phyloP scores from a whole-genome alignment of 768 basidiomycete species.

The Amanita molliuscula region DNA sequence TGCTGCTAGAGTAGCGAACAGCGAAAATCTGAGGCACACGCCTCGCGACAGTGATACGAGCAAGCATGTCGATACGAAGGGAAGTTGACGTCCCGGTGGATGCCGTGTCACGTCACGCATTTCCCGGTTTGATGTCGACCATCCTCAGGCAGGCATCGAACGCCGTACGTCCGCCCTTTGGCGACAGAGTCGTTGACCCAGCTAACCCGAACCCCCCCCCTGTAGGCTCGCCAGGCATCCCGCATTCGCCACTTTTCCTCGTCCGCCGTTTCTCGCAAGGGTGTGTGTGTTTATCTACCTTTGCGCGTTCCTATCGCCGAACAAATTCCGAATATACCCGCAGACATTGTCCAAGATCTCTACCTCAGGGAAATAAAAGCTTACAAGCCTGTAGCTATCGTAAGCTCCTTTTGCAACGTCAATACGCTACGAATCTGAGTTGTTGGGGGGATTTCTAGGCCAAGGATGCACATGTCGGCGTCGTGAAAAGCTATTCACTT shows the following conservation, averaged over 20 bases:
- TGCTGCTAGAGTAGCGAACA: slow-evolving; percentile 15
- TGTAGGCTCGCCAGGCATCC: slow-evolving; percentile 44
- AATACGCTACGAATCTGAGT: not conserved
- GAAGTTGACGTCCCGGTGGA: slow-evolving; percentile 9
- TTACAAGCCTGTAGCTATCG: slow-evolving; percentile 71
- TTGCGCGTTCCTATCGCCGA: not conserved
- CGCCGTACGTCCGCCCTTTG: slow-evolving; percentile 27
- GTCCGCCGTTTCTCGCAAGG: slow-evolving; percentile 51
- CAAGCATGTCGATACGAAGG: slow-evolving; percentile 24
- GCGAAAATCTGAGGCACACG: slow-evolving; percentile 22
- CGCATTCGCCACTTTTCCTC: slow-evolving; percentile 50
- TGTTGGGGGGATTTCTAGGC: slow-evolving; percentile 34
- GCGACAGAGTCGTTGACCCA: not conserved
- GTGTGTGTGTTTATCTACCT: slow-evolving; percentile 30
- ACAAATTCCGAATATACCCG: slow-evolving; percentile 28
- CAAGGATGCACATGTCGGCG: slow-evolving; percentile 83
- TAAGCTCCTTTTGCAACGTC: slow-evolving; percentile 28
- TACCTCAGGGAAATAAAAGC: slow-evolving; percentile 85
- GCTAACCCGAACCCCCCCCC: slow-evolving; percentile 2
- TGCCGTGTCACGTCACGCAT: slow-evolving; percentile 21
- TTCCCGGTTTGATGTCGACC: slow-evolving; percentile 53
- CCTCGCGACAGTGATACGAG: slow-evolving; percentile 24
- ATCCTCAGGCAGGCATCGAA: slow-evolving; percentile 50
- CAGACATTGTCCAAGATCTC: slow-evolving; percentile 89
- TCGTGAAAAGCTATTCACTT: slow-evolving; percentile 71